Conservation (phyloP, 768 basidiomycete genomes). For the Mycena leptocephala region DNA sequence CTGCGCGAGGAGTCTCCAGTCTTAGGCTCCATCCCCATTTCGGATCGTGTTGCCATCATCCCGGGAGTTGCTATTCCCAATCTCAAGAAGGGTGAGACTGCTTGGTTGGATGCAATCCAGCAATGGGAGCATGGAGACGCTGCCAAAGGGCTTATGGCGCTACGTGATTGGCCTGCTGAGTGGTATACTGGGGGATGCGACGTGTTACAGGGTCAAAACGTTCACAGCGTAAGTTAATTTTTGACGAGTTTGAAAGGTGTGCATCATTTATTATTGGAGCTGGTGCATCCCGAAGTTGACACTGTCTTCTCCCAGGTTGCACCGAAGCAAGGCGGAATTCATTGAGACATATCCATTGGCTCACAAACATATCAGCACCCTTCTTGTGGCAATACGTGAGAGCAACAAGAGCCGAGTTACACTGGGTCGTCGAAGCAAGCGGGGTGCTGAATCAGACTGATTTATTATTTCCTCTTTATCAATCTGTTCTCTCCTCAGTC, state of each 20-base stretch:
- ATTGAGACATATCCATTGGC: neutral
- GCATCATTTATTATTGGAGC: too few relatives aligned
- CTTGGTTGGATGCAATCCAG: too few relatives aligned
- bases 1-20: too few relatives aligned
- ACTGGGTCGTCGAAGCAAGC: too few relatives aligned
- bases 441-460: too few relatives aligned
- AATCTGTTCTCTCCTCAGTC: too few relatives aligned
- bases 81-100: too few relatives aligned
- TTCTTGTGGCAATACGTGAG: neutral
- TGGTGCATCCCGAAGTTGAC: neutral
- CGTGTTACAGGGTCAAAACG: constrained; percentile 1
- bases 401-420: neutral
- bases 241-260: constrained; percentile 6
- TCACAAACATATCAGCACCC: neutral
- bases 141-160: neutral
- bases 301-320: neutral
- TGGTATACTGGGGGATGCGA: constrained; percentile 15
- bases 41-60: too few relatives aligned
- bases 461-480: too few relatives aligned
- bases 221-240: constrained; percentile 10
- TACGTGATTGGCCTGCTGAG: neutral
- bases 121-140: neutral
- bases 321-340: neutral
- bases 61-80: too few relatives aligned
- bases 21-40: too few relatives aligned